Percentiles rank a stretch among this genome's conserved stretches.
These are phyloP conservation scores for Zygnema cylindricum DNA, from an alignment of 139 green algal genomes.

Conservation along the genomic window DNA sequence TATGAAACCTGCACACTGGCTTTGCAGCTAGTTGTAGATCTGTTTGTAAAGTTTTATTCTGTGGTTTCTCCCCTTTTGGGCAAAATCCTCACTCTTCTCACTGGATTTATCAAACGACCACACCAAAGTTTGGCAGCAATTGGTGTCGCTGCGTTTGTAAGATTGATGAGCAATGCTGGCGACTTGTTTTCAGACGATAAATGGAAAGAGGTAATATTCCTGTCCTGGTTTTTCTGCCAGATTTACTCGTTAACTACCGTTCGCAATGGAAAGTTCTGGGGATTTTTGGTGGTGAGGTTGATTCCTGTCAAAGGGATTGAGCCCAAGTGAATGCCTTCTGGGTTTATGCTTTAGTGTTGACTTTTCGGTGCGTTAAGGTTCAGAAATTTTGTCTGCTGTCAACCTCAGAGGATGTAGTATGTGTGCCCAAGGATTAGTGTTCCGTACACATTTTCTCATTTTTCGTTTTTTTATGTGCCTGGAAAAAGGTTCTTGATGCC, in stretches of 20 bases:
- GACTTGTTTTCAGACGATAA: slow-evolving; percentile 63
- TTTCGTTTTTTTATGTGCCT: no score
- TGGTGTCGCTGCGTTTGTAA: slow-evolving; percentile 84
- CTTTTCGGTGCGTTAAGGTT: no score
- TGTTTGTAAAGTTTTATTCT: slow-evolving; percentile 86
- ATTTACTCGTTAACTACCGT: no score
- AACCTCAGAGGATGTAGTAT: slow-evolving; percentile 6
- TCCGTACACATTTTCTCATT: background rate
- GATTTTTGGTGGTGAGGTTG: no score
- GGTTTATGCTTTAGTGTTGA: no score
- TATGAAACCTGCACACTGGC: slow-evolving; percentile 97
- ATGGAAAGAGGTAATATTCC: slow-evolving; percentile 69
- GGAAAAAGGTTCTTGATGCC: slow-evolving; percentile 27
- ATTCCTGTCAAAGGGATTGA: no score
- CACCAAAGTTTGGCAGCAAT: slow-evolving; percentile 90
- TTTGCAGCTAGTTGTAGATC: slow-evolving; percentile 93
- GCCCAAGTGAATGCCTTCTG: no score
- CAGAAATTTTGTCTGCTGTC: no score
- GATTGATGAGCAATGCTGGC: slow-evolving; percentile 74
- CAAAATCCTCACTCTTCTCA: slow-evolving; percentile 72
- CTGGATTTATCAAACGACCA: slow-evolving; percentile 80
- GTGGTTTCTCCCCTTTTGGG: slow-evolving; percentile 72
- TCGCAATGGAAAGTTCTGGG: no score
- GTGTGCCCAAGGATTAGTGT: background rate
- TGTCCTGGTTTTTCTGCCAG: no score